phyloP scores from a whole-genome alignment of 345 rosid species.

The Lagerstroemia speciosa region DNA sequence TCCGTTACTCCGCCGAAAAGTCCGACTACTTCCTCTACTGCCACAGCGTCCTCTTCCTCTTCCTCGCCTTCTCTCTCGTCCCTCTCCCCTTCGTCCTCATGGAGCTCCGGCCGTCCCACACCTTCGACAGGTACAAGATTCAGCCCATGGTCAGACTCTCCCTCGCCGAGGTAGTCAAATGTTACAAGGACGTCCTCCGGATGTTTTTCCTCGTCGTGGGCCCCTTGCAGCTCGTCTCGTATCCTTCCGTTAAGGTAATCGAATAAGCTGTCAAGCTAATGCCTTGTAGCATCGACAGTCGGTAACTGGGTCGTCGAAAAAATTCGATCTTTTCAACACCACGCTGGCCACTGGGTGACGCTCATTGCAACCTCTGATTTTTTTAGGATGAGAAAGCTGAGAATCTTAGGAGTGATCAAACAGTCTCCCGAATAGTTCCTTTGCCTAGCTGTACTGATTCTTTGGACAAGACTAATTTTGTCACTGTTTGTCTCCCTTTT shows the following conservation, averaged over 20 bases:
- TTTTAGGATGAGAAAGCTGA: background rate
- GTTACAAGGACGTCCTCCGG: constrained; percentile 71
- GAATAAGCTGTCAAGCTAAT: no score
- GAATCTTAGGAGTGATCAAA: background rate
- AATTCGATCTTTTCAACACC: background rate
- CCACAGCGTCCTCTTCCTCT: constrained; percentile 69
- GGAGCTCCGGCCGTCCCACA: constrained; percentile 40
- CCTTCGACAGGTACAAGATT: constrained; percentile 62
- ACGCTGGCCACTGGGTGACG: background rate
- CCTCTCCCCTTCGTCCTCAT: constrained; percentile 60
- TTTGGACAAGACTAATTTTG: background rate
- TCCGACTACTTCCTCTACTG: constrained; percentile 82
- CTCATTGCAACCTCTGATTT: background rate
- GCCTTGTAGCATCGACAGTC: no score
- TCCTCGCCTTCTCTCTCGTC: constrained; percentile 56
- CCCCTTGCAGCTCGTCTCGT: constrained; percentile 75
- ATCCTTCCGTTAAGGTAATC: constrained; percentile 68
- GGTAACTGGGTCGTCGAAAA: no score
- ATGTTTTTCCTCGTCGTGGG: constrained; percentile 74
- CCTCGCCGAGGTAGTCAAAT: constrained; percentile 42
- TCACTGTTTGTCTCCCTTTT: background rate
- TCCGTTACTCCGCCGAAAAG: constrained; percentile 65
- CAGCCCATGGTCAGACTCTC: constrained; percentile 77
- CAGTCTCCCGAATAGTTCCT: background rate
- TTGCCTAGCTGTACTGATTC: background rate